Evolutionary conservation across 2,329 filamentous ascomycete genomes (phyloP).

Genomic region (Trichoderma arundinaceum): DNA sequence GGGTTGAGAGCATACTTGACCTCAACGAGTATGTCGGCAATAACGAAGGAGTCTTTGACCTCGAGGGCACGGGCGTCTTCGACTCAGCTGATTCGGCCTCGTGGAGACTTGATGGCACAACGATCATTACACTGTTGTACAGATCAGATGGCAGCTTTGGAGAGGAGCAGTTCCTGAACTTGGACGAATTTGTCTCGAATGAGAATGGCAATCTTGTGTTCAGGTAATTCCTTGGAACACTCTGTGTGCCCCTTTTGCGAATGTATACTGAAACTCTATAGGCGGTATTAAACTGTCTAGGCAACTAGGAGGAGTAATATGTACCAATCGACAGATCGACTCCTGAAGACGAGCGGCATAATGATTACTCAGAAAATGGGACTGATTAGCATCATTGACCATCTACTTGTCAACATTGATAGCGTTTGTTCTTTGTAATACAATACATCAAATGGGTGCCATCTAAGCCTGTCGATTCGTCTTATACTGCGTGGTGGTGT

Average conservation of each 20-base stretch:
- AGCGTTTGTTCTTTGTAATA: not conserved
- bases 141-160: constrained; percentile 15
- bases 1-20: constrained; percentile 10
- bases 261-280: not conserved
- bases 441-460: not conserved
- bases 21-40: constrained; percentile 25
- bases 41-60: constrained; percentile 8
- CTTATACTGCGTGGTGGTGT: too few relatives aligned
- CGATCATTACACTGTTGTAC: constrained; percentile 16
- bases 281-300: not conserved
- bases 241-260: not conserved
- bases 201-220: constrained; percentile 20
- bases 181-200: constrained; percentile 11
- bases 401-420: not conserved
- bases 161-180: constrained; percentile 15
- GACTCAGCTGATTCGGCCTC: not conserved
- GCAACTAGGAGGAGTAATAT: too few relatives aligned
- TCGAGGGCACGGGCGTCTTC: not conserved
- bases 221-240: not conserved
- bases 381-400: not conserved
- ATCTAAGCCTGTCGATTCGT: too few relatives aligned
- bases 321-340: too few relatives aligned
- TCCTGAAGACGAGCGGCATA: not conserved
- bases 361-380: not conserved
- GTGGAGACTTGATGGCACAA: constrained; percentile 25